Evolutionary conservation across 768 basidiomycete genomes (phyloP).

Genomic region (Podaxis rugospora): DNA sequence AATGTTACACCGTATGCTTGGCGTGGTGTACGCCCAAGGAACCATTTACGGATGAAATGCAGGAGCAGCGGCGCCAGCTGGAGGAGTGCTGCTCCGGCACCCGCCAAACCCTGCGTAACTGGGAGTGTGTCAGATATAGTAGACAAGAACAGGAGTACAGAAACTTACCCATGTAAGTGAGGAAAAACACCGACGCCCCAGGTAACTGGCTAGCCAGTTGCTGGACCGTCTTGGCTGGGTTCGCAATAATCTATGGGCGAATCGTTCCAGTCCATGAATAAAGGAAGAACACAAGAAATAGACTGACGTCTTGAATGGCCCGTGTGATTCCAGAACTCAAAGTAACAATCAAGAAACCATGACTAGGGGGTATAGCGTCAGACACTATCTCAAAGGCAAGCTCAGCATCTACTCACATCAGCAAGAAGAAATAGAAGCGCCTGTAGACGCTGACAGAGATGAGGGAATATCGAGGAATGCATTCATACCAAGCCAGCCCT

Average conservation of each 20-base stretch:
- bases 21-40: conserved; percentile 64
- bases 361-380: conserved; percentile 26
- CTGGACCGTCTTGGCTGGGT: conserved; percentile 39
- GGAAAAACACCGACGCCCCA: conserved; percentile 55
- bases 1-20: conserved; percentile 57
- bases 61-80: conserved; percentile 50
- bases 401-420: conserved; percentile 34
- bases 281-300: background rate
- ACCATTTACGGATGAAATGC: conserved; percentile 60
- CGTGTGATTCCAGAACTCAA: conserved; percentile 54
- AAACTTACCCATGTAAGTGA: conserved; percentile 49
- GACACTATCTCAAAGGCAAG: background rate
- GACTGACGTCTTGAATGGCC: conserved; percentile 19
- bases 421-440: conserved; percentile 65
- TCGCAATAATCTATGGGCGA: conserved; percentile 30
- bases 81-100: conserved; percentile 47
- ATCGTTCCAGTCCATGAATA: background rate
- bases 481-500: conserved; percentile 64
- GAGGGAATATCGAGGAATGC: conserved; percentile 61
- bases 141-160: background rate
- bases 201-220: conserved; percentile 48
- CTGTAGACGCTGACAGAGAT: conserved; percentile 71
- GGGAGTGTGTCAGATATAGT: background rate
- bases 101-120: conserved; percentile 51
- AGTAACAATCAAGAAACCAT: conserved; percentile 73